Evolutionary conservation across 2,329 filamentous ascomycete genomes (phyloP), one percentile per base, ranked within the genome.

Genomic region (Cordyceps cicadae): DNA sequence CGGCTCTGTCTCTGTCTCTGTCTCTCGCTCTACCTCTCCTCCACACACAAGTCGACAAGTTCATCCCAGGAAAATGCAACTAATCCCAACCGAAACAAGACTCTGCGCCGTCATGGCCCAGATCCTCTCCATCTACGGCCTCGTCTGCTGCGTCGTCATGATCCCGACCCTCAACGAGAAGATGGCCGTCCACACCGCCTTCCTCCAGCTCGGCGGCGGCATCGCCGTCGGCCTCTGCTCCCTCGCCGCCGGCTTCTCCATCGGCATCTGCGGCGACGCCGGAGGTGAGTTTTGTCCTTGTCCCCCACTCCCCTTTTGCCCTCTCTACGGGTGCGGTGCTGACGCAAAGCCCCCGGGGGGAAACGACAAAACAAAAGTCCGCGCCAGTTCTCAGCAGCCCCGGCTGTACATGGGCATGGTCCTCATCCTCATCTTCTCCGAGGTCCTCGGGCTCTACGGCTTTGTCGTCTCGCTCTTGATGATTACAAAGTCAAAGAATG

Each of bases 381-480:
- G 77, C 45, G 77, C 76, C 29, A 78, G 74, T 62, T 73, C 72
- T n/a, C 76, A 77, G 62, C 77, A 79, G 67, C 77, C 77, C 3
- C 74, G 76, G 5, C 66, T 79, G 12, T 78, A 79, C 53, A 70
- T 76, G 59, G 76, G 75, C 63, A 77, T 79, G 75, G 75, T 79
- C 24, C 70, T 79, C 41, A 78, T 79, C 57, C 71, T 79, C 62
- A 79, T 79, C 68, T 79, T 78, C 59, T 72, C 77, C 51, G 76
- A 78, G 62, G 77, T 79, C 17, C 64, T 78, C 46, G 75, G 75
- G 8, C 69, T 78, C 4, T 79, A 79, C 62, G 77, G 76, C 4
- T 73, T 79, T 39, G 77, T 81, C 52, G 75, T 81, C 24, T 73
- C 74, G 19, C 79, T 81, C 58, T 66, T 81, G 54, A 77, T 81